Base-by-base conservation (phyloP, 176 grass and related monocot genomes). In the Zoysia pacifica region DNA sequence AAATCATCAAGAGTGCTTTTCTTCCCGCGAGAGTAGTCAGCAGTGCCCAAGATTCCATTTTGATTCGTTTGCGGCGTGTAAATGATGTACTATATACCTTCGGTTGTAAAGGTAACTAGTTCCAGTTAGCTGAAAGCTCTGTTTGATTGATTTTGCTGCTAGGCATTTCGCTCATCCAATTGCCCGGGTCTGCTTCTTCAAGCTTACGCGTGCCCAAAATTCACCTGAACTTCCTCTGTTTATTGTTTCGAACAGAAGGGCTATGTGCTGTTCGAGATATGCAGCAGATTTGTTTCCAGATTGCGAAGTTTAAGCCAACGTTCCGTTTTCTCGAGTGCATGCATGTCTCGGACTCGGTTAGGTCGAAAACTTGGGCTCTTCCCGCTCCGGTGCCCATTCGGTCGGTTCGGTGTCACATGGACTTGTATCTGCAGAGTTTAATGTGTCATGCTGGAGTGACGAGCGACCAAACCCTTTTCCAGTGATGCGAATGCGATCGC, bases 381-480 rank as follows among this genome's bases (percentile, higher is more conserved):
- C 28, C 7, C 47, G 28, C 28, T 28, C 28, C 28, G 28, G 76
- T 46, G 81, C 46, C 55, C 44, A 56, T 81, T 65, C 76, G 76
- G 7, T 70, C 42, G 70, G 70, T 84, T 74, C 74, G 72, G 77
- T 76, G 64, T 78, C 73, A 77, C 82, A 87, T 89, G 77, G 65
- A 65, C 65, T 60, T 75, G 82, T 71, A 64, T 76, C 77, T 47
- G 0, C 45, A 19, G 42, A 70, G 65, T 81, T 70, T 85, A 85
- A 89, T 89, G 87, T 66, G 82, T 77, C 87, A 89, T 59, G 65
- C 65, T 89, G 82, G 64, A 77, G 65, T 48, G 87, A 84, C 49
- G 70, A 58, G 18, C 71, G 77, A 64, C 81, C 81, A 55, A 84
- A 87, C 78, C 77, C 38, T 18, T 51, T 51, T 61, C 73, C 79